Evolutionary conservation across 1,139 yeast genomes (phyloP).

Genomic region (Sugiyamaella paludigena): DNA sequence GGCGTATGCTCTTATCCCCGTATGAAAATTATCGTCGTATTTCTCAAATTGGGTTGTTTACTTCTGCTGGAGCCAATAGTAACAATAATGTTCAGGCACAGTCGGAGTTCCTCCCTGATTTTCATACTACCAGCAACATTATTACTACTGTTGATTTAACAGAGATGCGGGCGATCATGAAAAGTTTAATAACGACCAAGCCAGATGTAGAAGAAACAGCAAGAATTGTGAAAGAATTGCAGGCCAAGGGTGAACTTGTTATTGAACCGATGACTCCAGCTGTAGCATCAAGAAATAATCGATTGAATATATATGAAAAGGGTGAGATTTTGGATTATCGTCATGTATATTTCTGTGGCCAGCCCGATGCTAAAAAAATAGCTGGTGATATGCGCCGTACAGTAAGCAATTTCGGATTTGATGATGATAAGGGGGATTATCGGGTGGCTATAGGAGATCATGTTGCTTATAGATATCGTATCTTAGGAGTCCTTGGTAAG

Average conservation of each 20-base stretch:
- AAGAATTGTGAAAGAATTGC: slow-evolving; percentile 11
- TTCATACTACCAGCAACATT: background rate
- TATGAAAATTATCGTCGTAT: slow-evolving; percentile 18
- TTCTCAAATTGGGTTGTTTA: slow-evolving; percentile 11
- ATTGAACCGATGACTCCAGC: slow-evolving; percentile 30
- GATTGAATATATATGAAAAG: slow-evolving; percentile 45
- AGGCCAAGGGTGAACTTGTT: slow-evolving; percentile 13
- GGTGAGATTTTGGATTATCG: slow-evolving; percentile 49
- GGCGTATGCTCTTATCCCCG: slow-evolving; percentile 28
- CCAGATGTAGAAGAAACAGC: slow-evolving; percentile 18
- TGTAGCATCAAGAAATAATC: slow-evolving; percentile 24
- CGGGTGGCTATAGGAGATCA: slow-evolving; percentile 61
- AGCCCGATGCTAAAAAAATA: slow-evolving; percentile 33
- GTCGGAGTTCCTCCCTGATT: background rate
- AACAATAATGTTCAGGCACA: background rate
- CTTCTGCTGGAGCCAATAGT: background rate
- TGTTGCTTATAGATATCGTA: slow-evolving; percentile 70
- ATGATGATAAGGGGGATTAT: slow-evolving; percentile 67
- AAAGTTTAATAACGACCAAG: slow-evolving; percentile 21
- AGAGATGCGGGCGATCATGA: slow-evolving; percentile 25
- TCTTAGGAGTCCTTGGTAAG: slow-evolving; percentile 58
- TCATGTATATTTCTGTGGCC: slow-evolving; percentile 44
- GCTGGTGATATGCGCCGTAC: slow-evolving; percentile 45
- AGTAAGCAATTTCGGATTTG: slow-evolving; percentile 62
- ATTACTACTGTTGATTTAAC: background rate